These are phyloP conservation scores for Paecilomyces niveus DNA, from an alignment of 2,329 filamentous ascomycete genomes.

Conservation along the genomic window DNA sequence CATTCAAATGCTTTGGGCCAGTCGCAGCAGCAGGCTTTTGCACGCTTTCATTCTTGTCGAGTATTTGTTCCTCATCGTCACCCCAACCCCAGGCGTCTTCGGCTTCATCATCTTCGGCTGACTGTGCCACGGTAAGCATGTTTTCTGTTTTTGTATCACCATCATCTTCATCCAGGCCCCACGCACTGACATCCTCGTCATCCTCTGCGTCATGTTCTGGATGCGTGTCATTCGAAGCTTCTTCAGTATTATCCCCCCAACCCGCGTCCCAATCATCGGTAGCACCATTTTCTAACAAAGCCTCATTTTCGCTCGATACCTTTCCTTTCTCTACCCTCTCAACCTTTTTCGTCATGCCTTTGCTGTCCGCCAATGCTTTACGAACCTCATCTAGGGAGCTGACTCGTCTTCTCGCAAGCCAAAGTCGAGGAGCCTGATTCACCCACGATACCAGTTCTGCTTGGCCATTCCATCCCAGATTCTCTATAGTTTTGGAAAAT, in stretches of 20 bases:
- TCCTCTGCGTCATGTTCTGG: slow-evolving; percentile 21
- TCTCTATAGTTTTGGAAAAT: slow-evolving; percentile 59
- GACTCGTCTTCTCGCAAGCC: slow-evolving; percentile 79
- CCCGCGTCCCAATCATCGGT: slow-evolving; percentile 65
- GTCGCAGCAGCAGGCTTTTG: slow-evolving; percentile 11
- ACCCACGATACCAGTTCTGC: slow-evolving; percentile 70
- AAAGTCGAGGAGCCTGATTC: slow-evolving; percentile 68
- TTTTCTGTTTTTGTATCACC: slow-evolving; percentile 13
- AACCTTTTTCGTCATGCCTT: slow-evolving; percentile 62
- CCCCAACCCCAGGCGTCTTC: slow-evolving; percentile 81
- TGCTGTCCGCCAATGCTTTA: slow-evolving; percentile 57
- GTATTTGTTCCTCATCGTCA: slow-evolving; percentile 49
- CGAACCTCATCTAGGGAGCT: slow-evolving; percentile 69
- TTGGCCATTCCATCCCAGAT: slow-evolving; percentile 55
- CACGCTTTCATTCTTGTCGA: slow-evolving; percentile 18
- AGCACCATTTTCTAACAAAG: slow-evolving; percentile 51
- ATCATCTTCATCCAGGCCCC: slow-evolving; percentile 43
- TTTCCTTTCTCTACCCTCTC: slow-evolving; percentile 80
- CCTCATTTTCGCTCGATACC: slow-evolving; percentile 61
- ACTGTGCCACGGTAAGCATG: slow-evolving; percentile 8
- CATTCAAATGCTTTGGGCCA: slow-evolving; percentile 15
- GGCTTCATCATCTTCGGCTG: slow-evolving; percentile 27
- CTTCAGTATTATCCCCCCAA: slow-evolving; percentile 66
- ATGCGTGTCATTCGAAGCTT: slow-evolving; percentile 15
- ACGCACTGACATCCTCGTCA: slow-evolving; percentile 42